Evolutionary conservation across 1,284 basidiomycete species (phyloP), one percentile per base, ranked within the genome.

Genomic region (Marasmius fiardii): DNA sequence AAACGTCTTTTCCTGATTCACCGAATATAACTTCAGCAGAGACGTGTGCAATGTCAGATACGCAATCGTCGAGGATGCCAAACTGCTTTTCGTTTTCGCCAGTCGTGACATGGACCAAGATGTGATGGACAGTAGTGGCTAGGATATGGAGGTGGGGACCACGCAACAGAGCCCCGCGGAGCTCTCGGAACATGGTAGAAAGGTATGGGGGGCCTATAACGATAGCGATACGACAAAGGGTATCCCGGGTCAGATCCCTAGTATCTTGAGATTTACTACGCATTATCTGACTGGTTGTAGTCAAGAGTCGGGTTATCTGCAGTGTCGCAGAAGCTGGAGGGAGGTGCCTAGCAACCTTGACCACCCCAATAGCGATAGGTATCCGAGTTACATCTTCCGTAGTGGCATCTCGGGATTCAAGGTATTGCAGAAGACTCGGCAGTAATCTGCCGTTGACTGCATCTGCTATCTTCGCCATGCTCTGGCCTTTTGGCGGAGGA

Each of bases 111-210:
- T 93, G 85, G 7, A 88, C 83, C 18, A 99, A 76, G 31, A 99
- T 74, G 0, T 90, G 82, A 68, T 99, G 96, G 0, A 84, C 80
- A 0, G 90, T 88, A 60, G 90, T 93, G 0, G 95, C 94, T 28
- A 98, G 79, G 12, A 98, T 86, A 65, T 99, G 95, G 0, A 97
- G 83, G 61, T 99, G 97, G 0, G 97, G 95, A 3, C 97, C 97
- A 10, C 95, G 91, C 52, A 86, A 69, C 16, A 99, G 82, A 0
- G 94, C 92, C 1, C 79, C 84, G 18, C 92, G 83, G 51, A 98
- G 78, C 69, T 98, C 95, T 26, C 83, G 84, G 49, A 98, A 72
- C 24, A 93, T 78, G 21, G 84, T 70, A 0, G 87, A 80, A 3
- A 99, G 82, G 68, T 91, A 93, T 1, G 76, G 68, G 0, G 90